Base-by-base conservation (phyloP, 306 rosid species). In the Lotus japonicus region DNA sequence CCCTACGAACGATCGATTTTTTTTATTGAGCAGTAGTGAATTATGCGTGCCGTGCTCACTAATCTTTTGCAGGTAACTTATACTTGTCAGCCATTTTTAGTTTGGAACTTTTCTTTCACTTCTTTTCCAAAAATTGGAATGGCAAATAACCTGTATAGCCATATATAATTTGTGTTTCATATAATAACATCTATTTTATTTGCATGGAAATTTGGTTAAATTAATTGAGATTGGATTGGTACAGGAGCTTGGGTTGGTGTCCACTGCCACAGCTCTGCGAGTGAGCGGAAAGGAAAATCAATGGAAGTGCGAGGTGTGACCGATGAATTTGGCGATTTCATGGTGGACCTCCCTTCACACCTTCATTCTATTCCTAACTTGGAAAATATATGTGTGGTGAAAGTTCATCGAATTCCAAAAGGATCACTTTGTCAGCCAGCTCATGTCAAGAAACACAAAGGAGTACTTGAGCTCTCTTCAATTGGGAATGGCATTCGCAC, bases 301-400 rank as follows among this genome's bases (percentile, higher is more conserved):
- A 66, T 62, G 21, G 86, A 80, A 54, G 86, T 82, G 88, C 77
- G 12, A 26, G 88, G 82, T 2, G 72, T 76, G 31, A 81, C 90
- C 0, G 96, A 94, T 75, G 97, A 94, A 64, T 86, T 51, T 68
- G 99, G 99, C 61, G 99, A 90, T 13, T 94, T 90, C 67, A 71
- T 77, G 50, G 58, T 90, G 19, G 99, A 94, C 31, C 80, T 94
- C 48, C 99, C 99, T 36, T 94, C 97, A 19, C 39, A 82, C 28
- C 85, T 94, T 6, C 99, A 94, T 53, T 87, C 90, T 7, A 74
- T 83, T 54, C 90, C 82, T 26, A 77, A 87, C 85, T 68, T 94
- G 70, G 92, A 88, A 73, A 85, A 81, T 49, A 43, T 49, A 11
- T 94, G 99, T 68, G 69, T 63, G 0, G 64, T 86, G 2, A 82